These are phyloP conservation scores for Yamadazyma friedrichii DNA, from an alignment of 1,139 yeast species.

Conservation along the genomic window DNA sequence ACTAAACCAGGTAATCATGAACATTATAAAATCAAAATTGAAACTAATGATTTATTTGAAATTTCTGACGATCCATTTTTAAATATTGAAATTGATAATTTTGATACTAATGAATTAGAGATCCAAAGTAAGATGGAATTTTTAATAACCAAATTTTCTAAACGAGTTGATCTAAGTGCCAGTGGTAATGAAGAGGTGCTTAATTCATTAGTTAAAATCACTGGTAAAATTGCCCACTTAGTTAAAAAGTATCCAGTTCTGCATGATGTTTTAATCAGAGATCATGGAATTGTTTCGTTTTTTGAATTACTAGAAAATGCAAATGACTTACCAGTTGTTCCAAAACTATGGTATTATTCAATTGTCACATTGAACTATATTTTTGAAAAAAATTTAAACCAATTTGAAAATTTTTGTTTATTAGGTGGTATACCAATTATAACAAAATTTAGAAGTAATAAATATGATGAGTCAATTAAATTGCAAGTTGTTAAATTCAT, in stretches of 20 bases:
- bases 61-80: constrained; percentile 34
- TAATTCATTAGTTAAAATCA: constrained; percentile 32
- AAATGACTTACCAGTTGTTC: constrained; percentile 28
- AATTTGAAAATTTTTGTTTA: constrained; percentile 51
- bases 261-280: constrained; percentile 43
- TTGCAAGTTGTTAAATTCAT: constrained; percentile 47
- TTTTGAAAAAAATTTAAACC: constrained; percentile 32
- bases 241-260: constrained; percentile 42
- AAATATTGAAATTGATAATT: constrained; percentile 38
- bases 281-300: constrained; percentile 50
- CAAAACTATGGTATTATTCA: constrained; percentile 40
- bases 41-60: background rate
- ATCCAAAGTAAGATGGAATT: constrained; percentile 45
- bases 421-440: constrained; percentile 59
- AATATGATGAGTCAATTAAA: constrained; percentile 37
- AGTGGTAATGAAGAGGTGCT: constrained; percentile 32
- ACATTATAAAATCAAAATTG: background rate
- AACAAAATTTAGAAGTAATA: constrained; percentile 40
- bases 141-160: constrained; percentile 33
- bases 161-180: constrained; percentile 31
- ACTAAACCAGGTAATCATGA: background rate
- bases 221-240: constrained; percentile 42
- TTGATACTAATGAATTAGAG: constrained; percentile 45
- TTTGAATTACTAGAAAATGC: constrained; percentile 47
- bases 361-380: constrained; percentile 42